A percentile compares a stretch with the other conserved stretches of the same genome.
Conservation (phyloP, 345 rosid species). For the Dovyalis caffra region DNA sequence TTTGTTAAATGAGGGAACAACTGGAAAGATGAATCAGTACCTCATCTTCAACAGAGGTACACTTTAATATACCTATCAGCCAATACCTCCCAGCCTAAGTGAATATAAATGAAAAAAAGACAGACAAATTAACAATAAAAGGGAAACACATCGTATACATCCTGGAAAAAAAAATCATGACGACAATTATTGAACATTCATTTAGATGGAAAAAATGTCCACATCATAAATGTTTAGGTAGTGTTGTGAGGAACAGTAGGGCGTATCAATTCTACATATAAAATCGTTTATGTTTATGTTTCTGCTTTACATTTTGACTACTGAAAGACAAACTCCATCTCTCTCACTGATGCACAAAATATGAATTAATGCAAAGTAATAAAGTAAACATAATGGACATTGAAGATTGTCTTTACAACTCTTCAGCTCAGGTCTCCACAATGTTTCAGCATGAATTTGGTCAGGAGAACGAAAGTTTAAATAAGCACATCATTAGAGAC, state of each 20-base stretch:
- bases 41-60: not conserved
- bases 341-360: not conserved
- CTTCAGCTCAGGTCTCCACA: conserved; percentile 55
- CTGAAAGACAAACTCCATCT: no score
- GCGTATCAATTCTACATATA: not conserved
- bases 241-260: not conserved
- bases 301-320: not conserved
- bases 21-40: not conserved
- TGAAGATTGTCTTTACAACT: conserved; percentile 15
- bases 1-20: not conserved
- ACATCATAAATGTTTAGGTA: not conserved
- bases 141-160: no score
- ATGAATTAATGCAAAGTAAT: not conserved
- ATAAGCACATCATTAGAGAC: conserved; percentile 35
- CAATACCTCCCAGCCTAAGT: no score
- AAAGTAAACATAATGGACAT: not conserved
- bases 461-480: conserved; percentile 58
- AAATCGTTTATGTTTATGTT: no score
- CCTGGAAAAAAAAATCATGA: no score
- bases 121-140: no score
- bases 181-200: no score
- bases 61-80: no score
- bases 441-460: conserved; percentile 33
- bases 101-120: no score
- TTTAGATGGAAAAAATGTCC: not conserved